Evolutionary conservation across 2,329 filamentous ascomycete genomes (phyloP).

Genomic region (Microsporum canis): DNA sequence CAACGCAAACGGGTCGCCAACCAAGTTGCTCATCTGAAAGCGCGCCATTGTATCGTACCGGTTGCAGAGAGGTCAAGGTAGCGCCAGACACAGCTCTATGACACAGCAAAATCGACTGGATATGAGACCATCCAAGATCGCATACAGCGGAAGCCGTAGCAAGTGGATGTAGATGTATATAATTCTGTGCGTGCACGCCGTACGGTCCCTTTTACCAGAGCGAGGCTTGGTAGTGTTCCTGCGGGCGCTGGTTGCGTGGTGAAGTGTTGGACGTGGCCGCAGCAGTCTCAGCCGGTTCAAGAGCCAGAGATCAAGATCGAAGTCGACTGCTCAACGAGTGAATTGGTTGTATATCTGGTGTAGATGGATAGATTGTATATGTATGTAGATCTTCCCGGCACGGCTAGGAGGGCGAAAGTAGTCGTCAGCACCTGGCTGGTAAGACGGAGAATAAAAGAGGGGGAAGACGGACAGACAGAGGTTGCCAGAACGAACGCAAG

Average conservation of each 20-base stretch:
- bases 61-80: not conserved
- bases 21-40: constrained; percentile 75
- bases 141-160: too few species aligned
- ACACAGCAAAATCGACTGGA: not conserved
- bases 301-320: too few species aligned
- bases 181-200: too few species aligned
- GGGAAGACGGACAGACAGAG: not conserved
- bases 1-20: constrained; percentile 91
- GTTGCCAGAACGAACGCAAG: not conserved
- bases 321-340: not conserved
- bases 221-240: too few species aligned
- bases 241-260: too few species aligned
- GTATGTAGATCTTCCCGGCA: not conserved
- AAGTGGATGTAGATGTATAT: too few species aligned
- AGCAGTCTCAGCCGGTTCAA: too few species aligned
- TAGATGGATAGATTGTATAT: not conserved
- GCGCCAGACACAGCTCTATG: not conserved
- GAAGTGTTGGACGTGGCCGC: too few species aligned
- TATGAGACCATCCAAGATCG: not conserved
- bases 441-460: not conserved
- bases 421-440: constrained; percentile 4
- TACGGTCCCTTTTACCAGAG: too few species aligned
- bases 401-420: constrained; percentile 1
- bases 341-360: not conserved
- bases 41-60: constrained; percentile 35